These are phyloP conservation scores for Cadophora gregata DNA, from an alignment of 2,329 filamentous ascomycete species.

Conservation along the genomic window DNA sequence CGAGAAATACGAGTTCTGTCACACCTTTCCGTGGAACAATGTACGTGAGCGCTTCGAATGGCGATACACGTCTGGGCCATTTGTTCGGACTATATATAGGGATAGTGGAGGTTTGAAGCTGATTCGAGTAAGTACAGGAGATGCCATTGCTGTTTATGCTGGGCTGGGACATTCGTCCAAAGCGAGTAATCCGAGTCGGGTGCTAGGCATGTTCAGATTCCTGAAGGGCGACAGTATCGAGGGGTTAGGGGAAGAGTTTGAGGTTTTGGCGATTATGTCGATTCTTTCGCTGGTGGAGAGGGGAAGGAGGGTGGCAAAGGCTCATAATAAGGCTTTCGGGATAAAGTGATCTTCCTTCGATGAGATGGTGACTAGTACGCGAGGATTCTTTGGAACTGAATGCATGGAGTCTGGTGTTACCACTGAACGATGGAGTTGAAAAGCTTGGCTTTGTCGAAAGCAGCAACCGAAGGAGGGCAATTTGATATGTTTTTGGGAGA, in stretches of 20 bases:
- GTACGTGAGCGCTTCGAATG: conserved; percentile 39
- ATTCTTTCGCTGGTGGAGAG: conserved; percentile 38
- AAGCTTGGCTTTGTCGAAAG: too few relatives aligned
- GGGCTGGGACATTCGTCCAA: conserved; percentile 31
- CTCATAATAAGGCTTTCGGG: conserved; percentile 29
- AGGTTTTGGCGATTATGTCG: conserved; percentile 38
- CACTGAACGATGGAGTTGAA: background rate
- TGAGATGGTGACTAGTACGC: background rate
- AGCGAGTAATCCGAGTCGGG: conserved; percentile 26
- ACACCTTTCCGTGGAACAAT: conserved; percentile 32
- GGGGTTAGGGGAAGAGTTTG: conserved; percentile 37
- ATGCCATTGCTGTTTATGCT: conserved; percentile 40
- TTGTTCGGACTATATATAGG: conserved; percentile 28
- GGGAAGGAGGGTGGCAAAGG: conserved; percentile 31
- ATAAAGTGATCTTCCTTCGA: background rate
- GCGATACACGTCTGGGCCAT: conserved; percentile 31
- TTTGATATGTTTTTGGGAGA: background rate
- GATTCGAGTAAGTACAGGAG: conserved; percentile 35
- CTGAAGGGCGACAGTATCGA: conserved; percentile 31
- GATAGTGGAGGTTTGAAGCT: conserved; percentile 37
- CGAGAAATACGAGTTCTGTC: conserved; percentile 37
- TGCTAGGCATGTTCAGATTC: conserved; percentile 37
- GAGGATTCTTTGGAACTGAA: background rate
- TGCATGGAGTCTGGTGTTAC: background rate
- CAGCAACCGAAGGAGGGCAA: background rate